phyloP scores from a whole-genome alignment of 2,329 filamentous ascomycete species.

The Knoxdaviesia capensis region DNA sequence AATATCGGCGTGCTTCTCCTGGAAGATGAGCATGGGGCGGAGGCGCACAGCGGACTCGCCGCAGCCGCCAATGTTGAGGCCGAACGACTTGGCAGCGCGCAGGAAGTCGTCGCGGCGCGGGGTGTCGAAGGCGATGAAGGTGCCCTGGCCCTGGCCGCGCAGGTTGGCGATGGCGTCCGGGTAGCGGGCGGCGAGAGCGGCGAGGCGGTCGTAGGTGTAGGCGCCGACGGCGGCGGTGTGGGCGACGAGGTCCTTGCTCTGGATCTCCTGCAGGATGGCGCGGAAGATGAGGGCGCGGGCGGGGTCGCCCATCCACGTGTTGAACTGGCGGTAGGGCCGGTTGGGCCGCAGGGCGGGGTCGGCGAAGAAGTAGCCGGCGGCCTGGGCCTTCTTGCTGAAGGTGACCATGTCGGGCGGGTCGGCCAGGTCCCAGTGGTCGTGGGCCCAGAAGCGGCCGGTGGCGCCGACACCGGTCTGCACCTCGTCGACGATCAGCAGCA shows the following conservation, averaged over 20 bases:
- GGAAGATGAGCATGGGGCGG: constrained; percentile 80
- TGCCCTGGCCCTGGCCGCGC: constrained; percentile 71
- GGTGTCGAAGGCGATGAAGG: constrained; percentile 83
- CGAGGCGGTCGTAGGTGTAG: constrained; percentile 55
- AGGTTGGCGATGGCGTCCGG: constrained; percentile 66
- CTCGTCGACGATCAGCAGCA: constrained; percentile 65
- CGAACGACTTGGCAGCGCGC: constrained; percentile 55
- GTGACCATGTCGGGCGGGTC: constrained; percentile 71
- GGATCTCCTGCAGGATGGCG: constrained; percentile 57
- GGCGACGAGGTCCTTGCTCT: constrained; percentile 56
- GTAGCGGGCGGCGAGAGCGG: constrained; percentile 46
- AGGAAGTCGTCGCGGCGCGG: constrained; percentile 64
- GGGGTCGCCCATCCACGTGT: constrained; percentile 76
- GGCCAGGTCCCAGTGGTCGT: constrained; percentile 61
- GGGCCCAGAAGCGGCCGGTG: constrained; percentile 77
- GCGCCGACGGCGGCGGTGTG: constrained; percentile 60
- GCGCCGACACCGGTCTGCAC: constrained; percentile 70
- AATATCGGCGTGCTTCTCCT: constrained; percentile 78
- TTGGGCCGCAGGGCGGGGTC: constrained; percentile 57
- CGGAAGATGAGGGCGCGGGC: constrained; percentile 59
- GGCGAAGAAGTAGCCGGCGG: constrained; percentile 66
- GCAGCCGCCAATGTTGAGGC: constrained; percentile 74
- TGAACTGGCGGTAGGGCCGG: constrained; percentile 72
- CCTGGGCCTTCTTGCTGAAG: constrained; percentile 74
- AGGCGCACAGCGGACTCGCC: constrained; percentile 58